Base-by-base conservation (phyloP, 23 red algal genomes). In the Pyropia haitanensis region DNA sequence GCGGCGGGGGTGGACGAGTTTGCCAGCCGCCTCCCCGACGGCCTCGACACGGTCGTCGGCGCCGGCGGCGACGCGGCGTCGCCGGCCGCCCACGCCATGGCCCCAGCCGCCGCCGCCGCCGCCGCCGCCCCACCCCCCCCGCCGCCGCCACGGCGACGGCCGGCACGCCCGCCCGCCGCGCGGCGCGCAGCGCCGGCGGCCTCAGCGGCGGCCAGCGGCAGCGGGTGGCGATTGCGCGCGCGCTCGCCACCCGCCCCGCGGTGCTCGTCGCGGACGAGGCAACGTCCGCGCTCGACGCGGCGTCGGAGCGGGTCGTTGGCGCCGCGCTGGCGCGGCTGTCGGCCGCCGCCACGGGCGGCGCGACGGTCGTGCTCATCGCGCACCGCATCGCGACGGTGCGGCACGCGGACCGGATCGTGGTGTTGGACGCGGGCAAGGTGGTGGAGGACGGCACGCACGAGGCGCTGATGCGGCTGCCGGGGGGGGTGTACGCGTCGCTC, bases 121-220 rank as follows among this genome's bases (percentile, higher is more conserved):
- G 39, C 39, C 39, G 39, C 10, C 7, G 39, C 4, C 39, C 39
- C 39, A 1, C 39, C 10, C 0, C 39, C 39, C 4, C 7, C 2
- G 57, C 0, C 70, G 65, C 27, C 70, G 80, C 34, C 53, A 76
- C 19, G 23, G 57, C 15, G 80, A 56, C 23, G 56, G 65, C 2
- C 58, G 80, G 29, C 2, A 9, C 39, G 39, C 39, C 39, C 4
- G 4, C 39, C 39, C 39, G 10, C 7, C 5, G 39, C 39, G 55
- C 39, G 0, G 4, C 39, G 5, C 39, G 10, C 7, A 46, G 39
- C 39, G 55, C 55, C 5, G 65, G 39, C 51, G 65, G 70, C 21
- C 78, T 90, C 8, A 71, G 63, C 30, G 86, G 86, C 21, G 86
- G 86, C 20, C 79, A 90, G 65, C 24, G 67, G 65, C 86, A 90